Evolutionary conservation across 495 filamentous ascomycete genomes (phyloP).

Genomic region (Trichocladium uniseriatum): DNA sequence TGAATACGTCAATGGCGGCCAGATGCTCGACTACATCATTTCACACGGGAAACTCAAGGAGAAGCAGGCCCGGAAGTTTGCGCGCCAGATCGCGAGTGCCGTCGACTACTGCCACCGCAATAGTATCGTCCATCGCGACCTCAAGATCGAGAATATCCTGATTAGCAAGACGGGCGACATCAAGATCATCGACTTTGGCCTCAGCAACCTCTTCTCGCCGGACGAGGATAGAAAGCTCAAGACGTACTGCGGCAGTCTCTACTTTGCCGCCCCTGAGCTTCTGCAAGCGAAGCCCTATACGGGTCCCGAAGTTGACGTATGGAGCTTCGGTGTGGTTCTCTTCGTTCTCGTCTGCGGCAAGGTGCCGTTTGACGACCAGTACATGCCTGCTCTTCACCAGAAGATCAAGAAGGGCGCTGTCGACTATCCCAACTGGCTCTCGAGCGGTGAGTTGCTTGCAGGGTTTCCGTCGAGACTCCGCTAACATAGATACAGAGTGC

Average conservation of each 20-base stretch:
- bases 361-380: conserved; percentile 98
- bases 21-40: conserved; percentile 99
- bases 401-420: conserved; percentile 98
- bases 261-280: conserved; percentile 94
- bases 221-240: conserved; percentile 63
- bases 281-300: conserved; percentile 91
- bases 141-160: conserved; percentile 99
- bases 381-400: conserved; percentile 95
- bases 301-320: conserved; percentile 93
- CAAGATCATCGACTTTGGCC: conserved; percentile 98
- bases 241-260: conserved; percentile 96
- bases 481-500: conserved; percentile 58
- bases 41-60: conserved; percentile 96
- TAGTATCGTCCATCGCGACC: conserved; percentile 93
- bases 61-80: conserved; percentile 97
- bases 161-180: conserved; percentile 99
- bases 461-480: not conserved
- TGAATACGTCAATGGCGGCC: conserved; percentile 97
- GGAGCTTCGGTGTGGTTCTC: conserved; percentile 99
- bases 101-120: conserved; percentile 98
- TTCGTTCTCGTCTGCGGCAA: conserved; percentile 98
- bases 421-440: conserved; percentile 90
- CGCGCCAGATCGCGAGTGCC: conserved; percentile 94
- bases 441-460: conserved; percentile 54
- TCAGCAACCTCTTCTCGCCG: conserved; percentile 94